Base-by-base conservation (phyloP, 345 rosid genomes). In the Corchorus olitorius region DNA sequence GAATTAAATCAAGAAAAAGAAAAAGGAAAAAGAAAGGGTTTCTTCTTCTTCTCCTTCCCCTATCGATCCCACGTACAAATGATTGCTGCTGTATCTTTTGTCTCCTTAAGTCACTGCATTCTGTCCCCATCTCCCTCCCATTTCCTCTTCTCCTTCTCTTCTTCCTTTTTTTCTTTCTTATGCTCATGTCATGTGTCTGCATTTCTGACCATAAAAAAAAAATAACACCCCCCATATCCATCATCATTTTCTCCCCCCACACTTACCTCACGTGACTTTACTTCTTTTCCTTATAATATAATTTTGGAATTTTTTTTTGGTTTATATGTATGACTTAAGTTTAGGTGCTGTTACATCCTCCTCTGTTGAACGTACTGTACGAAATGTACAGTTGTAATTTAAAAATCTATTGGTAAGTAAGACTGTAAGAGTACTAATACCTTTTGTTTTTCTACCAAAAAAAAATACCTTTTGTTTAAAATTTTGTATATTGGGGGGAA, bases 31-130 rank as follows among this genome's bases (percentile, higher is more conserved):
- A 62, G 17, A 4, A 67, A 63, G 46, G 27, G 22, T 4, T 39
- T 39, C 59, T n/a, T 17, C 16, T 53, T 53, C 14, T 15, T 50
- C 61, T 34, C 53, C 62, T 78, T 79, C 81, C 79, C 84, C 87
- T n/a, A n/a, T n/a, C n/a, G n/a, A n/a, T n/a, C 8, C 87, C 8
- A 78, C 72, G 78, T 81, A 64, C 84, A 83, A 86, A 88, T 88
- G 90, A 88, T 88, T 88, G 86, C 81, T 33, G 80, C 62, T 81
- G 81, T 73, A 39, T 45, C 59, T 14, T 72, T 76, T 80, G 91
- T 88, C 89, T 70, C 80, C 88, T 74, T 66, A 6, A 48, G 61
- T 58, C 48, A 75, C 33, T 77, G 84, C 89, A 84, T 13, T 27
- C 72, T 76, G 81, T 66, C 82, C 78, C 82, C 73, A 69, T 49